Conservation (phyloP, 75 land plant species). For the Isoetes taiwanensis region DNA sequence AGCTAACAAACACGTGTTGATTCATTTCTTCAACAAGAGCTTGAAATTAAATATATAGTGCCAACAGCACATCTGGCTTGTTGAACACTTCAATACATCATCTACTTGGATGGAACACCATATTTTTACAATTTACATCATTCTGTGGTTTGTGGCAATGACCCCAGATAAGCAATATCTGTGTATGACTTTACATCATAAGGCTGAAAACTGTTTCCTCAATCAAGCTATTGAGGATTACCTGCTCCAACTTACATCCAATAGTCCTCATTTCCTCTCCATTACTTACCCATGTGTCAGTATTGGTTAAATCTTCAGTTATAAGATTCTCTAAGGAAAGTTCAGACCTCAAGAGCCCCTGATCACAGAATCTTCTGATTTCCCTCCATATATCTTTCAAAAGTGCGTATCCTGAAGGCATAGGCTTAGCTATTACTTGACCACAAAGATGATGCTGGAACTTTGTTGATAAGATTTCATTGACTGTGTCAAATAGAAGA, state of each 20-base stretch:
- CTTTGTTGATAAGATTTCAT: constrained; percentile 58
- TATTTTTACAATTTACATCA: too few relatives aligned
- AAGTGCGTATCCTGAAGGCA: constrained; percentile 21
- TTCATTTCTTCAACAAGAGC: too few relatives aligned
- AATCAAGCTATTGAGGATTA: constrained; percentile 39
- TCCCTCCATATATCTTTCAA: constrained; percentile 27
- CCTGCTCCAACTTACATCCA: constrained; percentile 33
- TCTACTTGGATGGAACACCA: too few relatives aligned
- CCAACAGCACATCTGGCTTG: too few relatives aligned
- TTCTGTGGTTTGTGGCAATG: too few relatives aligned
- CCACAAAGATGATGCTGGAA: too few relatives aligned
- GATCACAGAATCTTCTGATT: constrained; percentile 4
- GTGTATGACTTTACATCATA: background rate
- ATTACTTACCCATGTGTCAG: constrained; percentile 40
- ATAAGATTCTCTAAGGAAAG: constrained; percentile 36
- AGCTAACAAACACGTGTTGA: too few relatives aligned
- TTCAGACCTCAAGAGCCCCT: background rate
- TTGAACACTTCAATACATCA: too few relatives aligned
- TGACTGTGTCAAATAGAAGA: constrained; percentile 55
- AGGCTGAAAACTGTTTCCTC: constrained; percentile 35
- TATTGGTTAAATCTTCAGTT: constrained; percentile 36
- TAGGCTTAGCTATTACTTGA: constrained; percentile 10
- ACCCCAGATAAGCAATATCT: too few relatives aligned
- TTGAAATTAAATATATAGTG: too few relatives aligned
- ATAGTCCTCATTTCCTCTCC: constrained; percentile 22